These are phyloP conservation scores for Monosporascus sp. DNA, from an alignment of 2,329 filamentous ascomycete genomes.

Conservation along the genomic window DNA sequence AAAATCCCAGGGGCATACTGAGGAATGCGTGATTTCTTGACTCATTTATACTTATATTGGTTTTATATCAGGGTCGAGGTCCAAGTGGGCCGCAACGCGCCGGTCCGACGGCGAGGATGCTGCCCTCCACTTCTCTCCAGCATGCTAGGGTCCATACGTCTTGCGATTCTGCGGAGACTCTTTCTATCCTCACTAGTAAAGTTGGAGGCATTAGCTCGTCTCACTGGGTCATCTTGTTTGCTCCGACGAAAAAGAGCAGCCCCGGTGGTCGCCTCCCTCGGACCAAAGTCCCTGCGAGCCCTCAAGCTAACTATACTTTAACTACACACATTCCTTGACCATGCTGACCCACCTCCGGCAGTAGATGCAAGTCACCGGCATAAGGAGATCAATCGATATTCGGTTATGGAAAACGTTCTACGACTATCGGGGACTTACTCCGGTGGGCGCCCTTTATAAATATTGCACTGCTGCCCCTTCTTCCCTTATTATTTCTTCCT, in stretches of 20 bases:
- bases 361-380: conserved; percentile 16
- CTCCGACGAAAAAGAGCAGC: neutral
- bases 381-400: conserved; percentile 21
- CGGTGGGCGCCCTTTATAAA: conserved; percentile 26
- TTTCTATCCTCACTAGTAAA: neutral
- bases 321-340: conserved; percentile 9
- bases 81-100: conserved; percentile 7
- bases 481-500: conserved; percentile 5
- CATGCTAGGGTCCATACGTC: neutral
- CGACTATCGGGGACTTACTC: conserved; percentile 8
- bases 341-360: conserved; percentile 24
- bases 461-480: conserved; percentile 14
- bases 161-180: neutral
- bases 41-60: conserved; percentile 15
- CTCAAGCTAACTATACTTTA: conserved; percentile 20
- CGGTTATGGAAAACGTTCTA: conserved; percentile 28
- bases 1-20: conserved; percentile 2
- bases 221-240: neutral
- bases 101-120: conserved; percentile 4
- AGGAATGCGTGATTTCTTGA: conserved; percentile 7
- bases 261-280: conserved; percentile 27
- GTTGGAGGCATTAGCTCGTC: conserved; percentile 1
- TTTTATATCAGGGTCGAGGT: conserved; percentile 12
- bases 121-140: neutral
- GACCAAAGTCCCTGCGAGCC: conserved; percentile 34